Evolutionary conservation across 441 rosid genomes (phyloP).

Genomic region (Aquilaria agallochum): DNA sequence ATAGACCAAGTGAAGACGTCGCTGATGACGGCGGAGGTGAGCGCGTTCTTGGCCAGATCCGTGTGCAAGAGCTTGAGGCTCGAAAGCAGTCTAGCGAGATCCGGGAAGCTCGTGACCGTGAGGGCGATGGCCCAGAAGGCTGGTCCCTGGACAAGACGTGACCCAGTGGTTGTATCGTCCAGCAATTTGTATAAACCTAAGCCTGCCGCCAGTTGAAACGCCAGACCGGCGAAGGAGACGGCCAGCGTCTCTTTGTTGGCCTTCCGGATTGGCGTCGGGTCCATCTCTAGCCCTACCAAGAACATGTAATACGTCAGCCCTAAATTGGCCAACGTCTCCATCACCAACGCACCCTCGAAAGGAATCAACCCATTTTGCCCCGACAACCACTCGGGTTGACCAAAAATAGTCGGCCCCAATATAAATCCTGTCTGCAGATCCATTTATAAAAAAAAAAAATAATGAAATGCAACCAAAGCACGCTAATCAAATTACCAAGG

Average conservation of each 20-base stretch:
- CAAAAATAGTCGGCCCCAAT: constrained; percentile 14
- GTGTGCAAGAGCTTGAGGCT: constrained; percentile 30
- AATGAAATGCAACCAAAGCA: neutral
- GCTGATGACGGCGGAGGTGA: constrained; percentile 19
- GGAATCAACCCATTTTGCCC: constrained; percentile 18
- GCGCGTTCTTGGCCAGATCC: constrained; percentile 22
- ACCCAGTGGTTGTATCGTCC: neutral
- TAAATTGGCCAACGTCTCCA: constrained; percentile 40
- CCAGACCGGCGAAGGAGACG: constrained; percentile 28
- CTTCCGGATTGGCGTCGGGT: constrained; percentile 13
- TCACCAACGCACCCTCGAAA: constrained; percentile 18
- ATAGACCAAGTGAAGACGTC: constrained; percentile 22
- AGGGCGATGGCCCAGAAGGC: constrained; percentile 28
- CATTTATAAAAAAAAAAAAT: neutral
- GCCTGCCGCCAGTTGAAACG: constrained; percentile 27
- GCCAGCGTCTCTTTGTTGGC: constrained; percentile 20
- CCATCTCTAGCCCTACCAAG: constrained; percentile 35
- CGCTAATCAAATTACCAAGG: neutral
- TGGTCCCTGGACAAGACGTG: neutral
- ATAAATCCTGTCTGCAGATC: constrained; percentile 11
- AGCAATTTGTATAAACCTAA: constrained; percentile 14
- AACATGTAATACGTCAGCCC: constrained; percentile 40
- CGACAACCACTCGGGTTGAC: neutral
- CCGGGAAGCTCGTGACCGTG: constrained; percentile 28
- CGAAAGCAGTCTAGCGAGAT: constrained; percentile 26